A percentile compares a stretch with the other conserved stretches of the same genome.
phyloP scores from a whole-genome alignment of 2,329 filamentous ascomycete genomes.

The Fusarium siculi region DNA sequence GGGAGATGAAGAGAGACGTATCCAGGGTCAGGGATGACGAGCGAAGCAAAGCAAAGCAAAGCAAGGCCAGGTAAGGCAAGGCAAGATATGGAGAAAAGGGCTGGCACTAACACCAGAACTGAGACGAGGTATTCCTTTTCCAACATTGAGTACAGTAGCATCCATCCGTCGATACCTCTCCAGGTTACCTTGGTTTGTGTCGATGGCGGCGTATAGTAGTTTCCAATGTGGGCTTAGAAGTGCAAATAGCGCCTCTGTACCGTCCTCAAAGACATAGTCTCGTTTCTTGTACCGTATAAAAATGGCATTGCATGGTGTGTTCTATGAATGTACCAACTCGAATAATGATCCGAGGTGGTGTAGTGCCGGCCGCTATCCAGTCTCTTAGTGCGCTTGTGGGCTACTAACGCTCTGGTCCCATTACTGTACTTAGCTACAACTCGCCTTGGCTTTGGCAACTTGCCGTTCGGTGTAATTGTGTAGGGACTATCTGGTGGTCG shows the following conservation, averaged over 20 bases:
- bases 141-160: conserved; percentile 14
- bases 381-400: conserved; percentile 19
- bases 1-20: conserved; percentile 35
- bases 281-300: conserved; percentile 1
- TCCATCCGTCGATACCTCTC: conserved; percentile 1
- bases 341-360: conserved; percentile 32
- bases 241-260: background rate
- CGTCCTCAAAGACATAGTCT: conserved; percentile 3
- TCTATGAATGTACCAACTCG: conserved; percentile 13
- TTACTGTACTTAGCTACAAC: conserved; percentile 4
- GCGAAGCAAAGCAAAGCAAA: conserved; percentile 29
- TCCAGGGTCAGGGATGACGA: conserved; percentile 30
- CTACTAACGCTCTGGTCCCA: conserved; percentile 13
- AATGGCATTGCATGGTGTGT: conserved; percentile 7
- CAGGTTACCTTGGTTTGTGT: conserved; percentile 14
- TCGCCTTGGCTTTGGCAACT: background rate
- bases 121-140: conserved; percentile 23
- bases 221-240: conserved; percentile 17
- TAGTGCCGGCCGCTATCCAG: conserved; percentile 23
- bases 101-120: conserved; percentile 38
- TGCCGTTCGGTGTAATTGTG: conserved; percentile 1
- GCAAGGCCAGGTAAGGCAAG: conserved; percentile 19
- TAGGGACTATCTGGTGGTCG: background rate
- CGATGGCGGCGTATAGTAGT: conserved; percentile 31
- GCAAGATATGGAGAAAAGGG: conserved; percentile 37